Evolutionary conservation across 228 moss, liverwort and hornwort species (phyloP).

Genomic region (Sphagnum magellanicum): DNA sequence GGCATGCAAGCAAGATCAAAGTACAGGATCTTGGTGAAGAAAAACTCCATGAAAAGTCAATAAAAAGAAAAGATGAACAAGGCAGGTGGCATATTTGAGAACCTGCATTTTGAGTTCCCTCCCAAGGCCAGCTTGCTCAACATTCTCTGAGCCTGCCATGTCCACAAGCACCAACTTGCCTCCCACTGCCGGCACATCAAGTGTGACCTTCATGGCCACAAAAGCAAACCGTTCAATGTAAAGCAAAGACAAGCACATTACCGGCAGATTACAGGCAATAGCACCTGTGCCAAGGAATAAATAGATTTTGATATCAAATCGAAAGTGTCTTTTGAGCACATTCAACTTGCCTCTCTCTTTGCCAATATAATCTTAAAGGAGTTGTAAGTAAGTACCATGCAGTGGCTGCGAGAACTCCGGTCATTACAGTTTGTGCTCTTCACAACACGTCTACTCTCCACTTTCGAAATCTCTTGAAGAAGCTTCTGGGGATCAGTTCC

Average conservation of each 20-base stretch:
- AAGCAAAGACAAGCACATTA: neutral
- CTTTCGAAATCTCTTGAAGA: constrained; percentile 68
- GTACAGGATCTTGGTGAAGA: neutral
- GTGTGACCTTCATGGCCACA: constrained; percentile 52
- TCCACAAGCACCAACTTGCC: constrained; percentile 84
- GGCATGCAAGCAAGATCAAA: neutral
- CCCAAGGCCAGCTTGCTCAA: constrained; percentile 88
- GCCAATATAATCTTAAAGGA: too few species aligned
- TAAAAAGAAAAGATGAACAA: neutral
- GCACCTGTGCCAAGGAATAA: too few species aligned
- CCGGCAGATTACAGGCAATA: neutral
- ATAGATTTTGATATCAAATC: too few species aligned
- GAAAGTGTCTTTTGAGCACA: too few species aligned
- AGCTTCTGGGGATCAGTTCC: constrained; percentile 72
- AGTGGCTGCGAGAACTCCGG: constrained; percentile 89
- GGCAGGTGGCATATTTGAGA: neutral
- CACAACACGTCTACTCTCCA: constrained; percentile 71
- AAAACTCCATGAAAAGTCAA: neutral
- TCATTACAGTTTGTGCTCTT: constrained; percentile 92
- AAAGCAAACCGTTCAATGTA: neutral
- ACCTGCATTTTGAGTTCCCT: constrained; percentile 88
- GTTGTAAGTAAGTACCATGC: constrained; percentile 54
- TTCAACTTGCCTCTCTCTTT: too few species aligned
- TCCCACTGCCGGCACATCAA: constrained; percentile 89
- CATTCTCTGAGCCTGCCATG: constrained; percentile 94